Evolutionary conservation across 805 yeast genomes (phyloP).

Genomic region (Candida namnaoensis): DNA sequence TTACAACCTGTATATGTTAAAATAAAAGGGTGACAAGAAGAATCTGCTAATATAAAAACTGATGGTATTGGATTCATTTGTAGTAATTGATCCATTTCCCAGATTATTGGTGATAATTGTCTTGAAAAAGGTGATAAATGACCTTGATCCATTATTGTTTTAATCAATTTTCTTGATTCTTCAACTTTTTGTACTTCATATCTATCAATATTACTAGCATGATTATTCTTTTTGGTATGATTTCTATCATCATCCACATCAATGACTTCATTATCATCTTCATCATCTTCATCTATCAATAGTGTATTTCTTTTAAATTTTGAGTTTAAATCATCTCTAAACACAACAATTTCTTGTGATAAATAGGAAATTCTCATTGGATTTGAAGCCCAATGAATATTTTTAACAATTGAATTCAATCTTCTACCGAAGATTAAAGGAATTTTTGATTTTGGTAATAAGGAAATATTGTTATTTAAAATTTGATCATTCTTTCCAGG

Average conservation of each 20-base stretch:
- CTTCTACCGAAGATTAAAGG: constrained; percentile 68
- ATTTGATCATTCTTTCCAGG: constrained; percentile 96
- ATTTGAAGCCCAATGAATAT: constrained; percentile 58
- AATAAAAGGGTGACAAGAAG: constrained; percentile 62
- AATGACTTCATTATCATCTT: constrained; percentile 20
- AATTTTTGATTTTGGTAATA: constrained; percentile 69
- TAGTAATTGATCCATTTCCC: constrained; percentile 64
- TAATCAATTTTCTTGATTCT: constrained; percentile 64
- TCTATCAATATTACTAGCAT: constrained; percentile 3
- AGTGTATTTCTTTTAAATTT: constrained; percentile 68
- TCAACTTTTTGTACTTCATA: constrained; percentile 27
- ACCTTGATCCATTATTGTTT: constrained; percentile 83
- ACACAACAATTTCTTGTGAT: constrained; percentile 73
- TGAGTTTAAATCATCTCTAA: constrained; percentile 64
- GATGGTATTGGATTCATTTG: constrained; percentile 76
- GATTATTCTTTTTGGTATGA: background rate
- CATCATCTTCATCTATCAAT: constrained; percentile 33
- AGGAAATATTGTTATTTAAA: constrained; percentile 58
- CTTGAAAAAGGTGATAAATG: constrained; percentile 73
- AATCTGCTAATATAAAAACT: constrained; percentile 53
- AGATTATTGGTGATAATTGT: constrained; percentile 50
- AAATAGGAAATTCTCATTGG: constrained; percentile 74
- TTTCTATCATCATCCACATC: constrained; percentile 6
- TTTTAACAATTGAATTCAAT: constrained; percentile 47
- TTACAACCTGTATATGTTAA: constrained; percentile 78